Percentiles rank a stretch among this genome's conserved stretches.
These are phyloP conservation scores for Colletotrichum sp. DNA, from an alignment of 2,329 filamentous ascomycete genomes.

Conservation along the genomic window DNA sequence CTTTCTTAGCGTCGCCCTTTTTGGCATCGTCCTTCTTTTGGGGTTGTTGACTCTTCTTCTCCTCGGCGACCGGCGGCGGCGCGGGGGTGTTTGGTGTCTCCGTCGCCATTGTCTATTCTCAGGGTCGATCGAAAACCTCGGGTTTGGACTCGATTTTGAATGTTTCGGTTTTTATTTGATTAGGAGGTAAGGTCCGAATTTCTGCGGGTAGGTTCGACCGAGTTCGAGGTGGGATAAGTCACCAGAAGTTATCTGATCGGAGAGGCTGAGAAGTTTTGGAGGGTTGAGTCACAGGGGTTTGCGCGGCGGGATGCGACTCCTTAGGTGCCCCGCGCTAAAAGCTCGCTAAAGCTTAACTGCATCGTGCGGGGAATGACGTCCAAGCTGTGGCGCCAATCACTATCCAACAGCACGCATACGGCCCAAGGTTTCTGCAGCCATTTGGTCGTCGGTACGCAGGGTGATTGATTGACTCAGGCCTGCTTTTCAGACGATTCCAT, in stretches of 20 bases:
- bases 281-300: constrained; percentile 22
- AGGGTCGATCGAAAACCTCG: background rate
- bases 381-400: constrained; percentile 5
- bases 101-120: constrained; percentile 8
- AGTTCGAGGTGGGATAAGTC: background rate
- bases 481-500: background rate
- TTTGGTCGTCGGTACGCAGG: background rate
- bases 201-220: background rate
- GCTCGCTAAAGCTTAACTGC: constrained; percentile 22
- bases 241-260: background rate
- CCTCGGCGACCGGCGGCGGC: background rate
- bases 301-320: constrained; percentile 17
- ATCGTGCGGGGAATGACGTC: constrained; percentile 19
- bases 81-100: constrained; percentile 9
- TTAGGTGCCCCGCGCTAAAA: constrained; percentile 20
- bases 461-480: background rate
- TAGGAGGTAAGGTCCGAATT: background rate
- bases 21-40: constrained; percentile 9
- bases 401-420: background rate
- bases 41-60: constrained; percentile 9
- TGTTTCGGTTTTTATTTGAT: background rate
- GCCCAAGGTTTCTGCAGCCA: background rate
- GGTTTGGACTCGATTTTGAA: background rate
- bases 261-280: constrained; percentile 19
- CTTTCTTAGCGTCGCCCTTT: constrained; percentile 4